Evolutionary conservation across 164 flowering plant genomes (phyloP).

Genomic region (Chimonanthus praecox): DNA sequence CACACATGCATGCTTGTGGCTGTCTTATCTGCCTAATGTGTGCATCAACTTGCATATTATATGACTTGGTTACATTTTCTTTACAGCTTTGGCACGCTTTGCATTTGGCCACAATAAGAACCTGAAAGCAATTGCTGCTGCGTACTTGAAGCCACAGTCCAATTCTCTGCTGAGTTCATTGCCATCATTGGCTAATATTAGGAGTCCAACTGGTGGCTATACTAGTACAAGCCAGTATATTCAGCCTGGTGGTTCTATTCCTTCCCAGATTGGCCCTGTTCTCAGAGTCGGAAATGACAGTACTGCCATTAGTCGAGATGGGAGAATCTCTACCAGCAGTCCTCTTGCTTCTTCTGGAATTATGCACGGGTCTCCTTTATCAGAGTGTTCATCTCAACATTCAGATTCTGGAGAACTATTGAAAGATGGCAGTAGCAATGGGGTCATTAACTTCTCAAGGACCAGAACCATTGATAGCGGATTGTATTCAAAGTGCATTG

Average conservation of each 20-base stretch:
- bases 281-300: constrained; percentile 63
- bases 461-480: constrained; percentile 60
- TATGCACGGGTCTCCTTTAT: constrained; percentile 95
- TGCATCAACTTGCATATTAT: neutral
- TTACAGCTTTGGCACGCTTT: constrained; percentile 87
- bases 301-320: constrained; percentile 45
- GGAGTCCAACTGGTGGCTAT: constrained; percentile 45
- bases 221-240: constrained; percentile 37
- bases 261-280: constrained; percentile 66
- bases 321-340: constrained; percentile 78
- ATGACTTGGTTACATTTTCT: constrained; percentile 7
- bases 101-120: constrained; percentile 88
- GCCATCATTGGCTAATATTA: constrained; percentile 60
- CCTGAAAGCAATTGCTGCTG: constrained; percentile 81
- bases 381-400: constrained; percentile 90
- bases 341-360: constrained; percentile 73
- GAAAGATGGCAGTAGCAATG: constrained; percentile 61
- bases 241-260: constrained; percentile 45
- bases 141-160: constrained; percentile 76
- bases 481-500: constrained; percentile 68
- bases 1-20: too few species aligned
- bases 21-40: neutral
- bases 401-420: constrained; percentile 72
- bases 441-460: constrained; percentile 45
- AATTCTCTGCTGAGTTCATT: constrained; percentile 59